These are phyloP conservation scores for Lactifluus hygrophoroides DNA, from an alignment of 768 basidiomycete species.

Conservation along the genomic window DNA sequence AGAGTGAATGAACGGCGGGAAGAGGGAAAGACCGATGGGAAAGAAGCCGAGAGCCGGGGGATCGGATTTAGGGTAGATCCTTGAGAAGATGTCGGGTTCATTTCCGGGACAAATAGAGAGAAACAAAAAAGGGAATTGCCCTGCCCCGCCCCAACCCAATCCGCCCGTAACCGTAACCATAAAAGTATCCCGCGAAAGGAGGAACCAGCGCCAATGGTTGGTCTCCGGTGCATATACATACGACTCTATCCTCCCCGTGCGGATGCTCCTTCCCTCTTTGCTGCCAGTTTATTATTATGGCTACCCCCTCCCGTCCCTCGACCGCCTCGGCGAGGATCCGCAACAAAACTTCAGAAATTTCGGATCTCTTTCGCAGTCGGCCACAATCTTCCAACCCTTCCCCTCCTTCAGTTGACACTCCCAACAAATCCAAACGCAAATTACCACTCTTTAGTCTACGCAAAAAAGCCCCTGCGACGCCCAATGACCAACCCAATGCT, in stretches of 20 bases:
- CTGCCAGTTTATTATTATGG: conserved; percentile 4
- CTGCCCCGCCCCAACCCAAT: no score
- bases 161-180: conserved; percentile 1
- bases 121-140: conserved; percentile 7
- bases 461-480: conserved; percentile 11
- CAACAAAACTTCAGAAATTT: conserved; percentile 18
- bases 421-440: conserved; percentile 15
- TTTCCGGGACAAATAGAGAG: conserved; percentile 6
- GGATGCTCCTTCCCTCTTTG: background rate
- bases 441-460: conserved; percentile 19
- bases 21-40: background rate
- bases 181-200: background rate
- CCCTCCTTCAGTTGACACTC: background rate
- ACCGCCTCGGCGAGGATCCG: conserved; percentile 13
- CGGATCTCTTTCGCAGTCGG: conserved; percentile 18
- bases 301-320: conserved; percentile 9
- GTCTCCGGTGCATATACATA: conserved; percentile 8
- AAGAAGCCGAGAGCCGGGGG: background rate
- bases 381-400: conserved; percentile 5
- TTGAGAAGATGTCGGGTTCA: background rate
- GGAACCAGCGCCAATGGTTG: background rate
- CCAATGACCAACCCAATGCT: background rate
- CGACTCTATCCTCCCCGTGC: background rate
- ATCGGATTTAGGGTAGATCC: background rate
- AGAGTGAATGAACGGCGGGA: background rate